phyloP scores from a whole-genome alignment of 2,329 filamentous ascomycete genomes.

The Massarina eburnea region DNA sequence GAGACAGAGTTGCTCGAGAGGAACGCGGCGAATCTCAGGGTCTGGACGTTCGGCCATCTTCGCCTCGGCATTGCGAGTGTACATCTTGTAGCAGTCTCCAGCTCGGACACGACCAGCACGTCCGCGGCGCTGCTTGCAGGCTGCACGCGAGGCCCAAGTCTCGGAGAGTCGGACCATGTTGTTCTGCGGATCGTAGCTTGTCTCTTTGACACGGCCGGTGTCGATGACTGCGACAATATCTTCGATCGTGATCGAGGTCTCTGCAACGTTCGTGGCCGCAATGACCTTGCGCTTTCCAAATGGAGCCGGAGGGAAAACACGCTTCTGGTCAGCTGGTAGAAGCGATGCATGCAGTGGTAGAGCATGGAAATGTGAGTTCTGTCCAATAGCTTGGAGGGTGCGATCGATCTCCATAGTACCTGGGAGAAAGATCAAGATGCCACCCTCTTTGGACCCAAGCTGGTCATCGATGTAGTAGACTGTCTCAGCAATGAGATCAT shows the following conservation, averaged over 20 bases:
- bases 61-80: slow-evolving; percentile 78
- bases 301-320: slow-evolving; percentile 78
- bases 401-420: slow-evolving; percentile 90
- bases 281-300: slow-evolving; percentile 86
- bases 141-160: slow-evolving; percentile 90
- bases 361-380: slow-evolving; percentile 69
- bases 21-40: slow-evolving; percentile 90
- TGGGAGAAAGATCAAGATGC: slow-evolving; percentile 93
- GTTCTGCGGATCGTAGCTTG: slow-evolving; percentile 84
- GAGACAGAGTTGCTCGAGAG: slow-evolving; percentile 89
- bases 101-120: slow-evolving; percentile 90
- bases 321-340: slow-evolving; percentile 82
- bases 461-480: slow-evolving; percentile 80
- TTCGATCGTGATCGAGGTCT: slow-evolving; percentile 98
- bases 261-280: slow-evolving; percentile 93
- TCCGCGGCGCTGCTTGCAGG: slow-evolving; percentile 91
- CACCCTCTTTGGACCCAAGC: slow-evolving; percentile 72
- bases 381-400: slow-evolving; percentile 68
- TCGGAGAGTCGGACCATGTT: slow-evolving; percentile 95
- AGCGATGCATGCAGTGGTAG: slow-evolving; percentile 91
- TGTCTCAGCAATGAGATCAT: slow-evolving; percentile 78
- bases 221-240: slow-evolving; percentile 97
- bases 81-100: slow-evolving; percentile 93
- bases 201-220: slow-evolving; percentile 94
- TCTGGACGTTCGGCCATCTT: slow-evolving; percentile 88